phyloP scores from a whole-genome alignment of 345 rosid genomes.

The Streptanthus diversifolius region DNA sequence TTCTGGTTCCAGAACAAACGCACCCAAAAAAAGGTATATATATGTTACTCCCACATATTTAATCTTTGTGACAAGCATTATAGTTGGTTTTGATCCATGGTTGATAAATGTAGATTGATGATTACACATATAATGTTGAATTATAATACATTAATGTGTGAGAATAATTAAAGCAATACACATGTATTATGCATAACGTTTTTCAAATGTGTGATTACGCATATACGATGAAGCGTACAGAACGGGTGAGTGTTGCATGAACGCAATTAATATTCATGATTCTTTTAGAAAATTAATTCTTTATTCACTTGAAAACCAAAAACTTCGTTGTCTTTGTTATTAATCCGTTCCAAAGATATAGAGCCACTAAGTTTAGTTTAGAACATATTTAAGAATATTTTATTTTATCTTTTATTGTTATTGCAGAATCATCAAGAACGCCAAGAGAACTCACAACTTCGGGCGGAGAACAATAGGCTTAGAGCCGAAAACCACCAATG shows the following conservation, averaged over 20 bases:
- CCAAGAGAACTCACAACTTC: constrained; percentile 61
- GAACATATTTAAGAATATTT: not conserved
- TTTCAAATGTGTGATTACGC: too few species aligned
- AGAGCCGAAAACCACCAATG: constrained; percentile 60
- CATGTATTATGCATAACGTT: not conserved
- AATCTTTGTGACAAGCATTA: not conserved
- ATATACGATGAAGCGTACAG: too few species aligned
- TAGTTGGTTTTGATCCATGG: not conserved
- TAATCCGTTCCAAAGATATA: not conserved
- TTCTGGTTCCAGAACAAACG: constrained; percentile 99
- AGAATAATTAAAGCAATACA: not conserved
- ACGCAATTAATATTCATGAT: not conserved
- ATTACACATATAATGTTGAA: not conserved
- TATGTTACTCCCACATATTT: not conserved
- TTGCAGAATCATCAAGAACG: constrained; percentile 78
- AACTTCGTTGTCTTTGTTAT: not conserved
- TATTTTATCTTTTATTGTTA: not conserved
- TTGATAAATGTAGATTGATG: not conserved
- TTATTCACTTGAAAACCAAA: not conserved
- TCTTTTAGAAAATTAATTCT: not conserved
- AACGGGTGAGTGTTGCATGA: not conserved
- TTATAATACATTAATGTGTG: not conserved
- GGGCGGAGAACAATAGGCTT: constrained; percentile 64
- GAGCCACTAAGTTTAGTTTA: not conserved
- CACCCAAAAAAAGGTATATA: constrained; percentile 87